phyloP scores from a whole-genome alignment of 1,284 basidiomycete species.

The Apiotrichum akiyoshidainum region DNA sequence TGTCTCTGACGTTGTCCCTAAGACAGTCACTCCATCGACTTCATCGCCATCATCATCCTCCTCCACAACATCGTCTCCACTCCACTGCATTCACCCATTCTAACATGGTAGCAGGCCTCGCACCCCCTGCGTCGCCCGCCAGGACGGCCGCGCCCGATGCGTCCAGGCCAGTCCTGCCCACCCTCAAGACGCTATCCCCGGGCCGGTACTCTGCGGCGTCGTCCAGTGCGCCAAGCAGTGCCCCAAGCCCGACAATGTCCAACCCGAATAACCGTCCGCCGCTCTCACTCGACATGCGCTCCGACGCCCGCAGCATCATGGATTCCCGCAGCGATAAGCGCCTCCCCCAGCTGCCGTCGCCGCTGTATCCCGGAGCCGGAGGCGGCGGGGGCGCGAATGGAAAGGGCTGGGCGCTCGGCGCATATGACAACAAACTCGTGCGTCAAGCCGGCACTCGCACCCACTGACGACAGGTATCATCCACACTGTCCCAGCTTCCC shows the following conservation, averaged over 20 bases:
- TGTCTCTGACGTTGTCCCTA: no score
- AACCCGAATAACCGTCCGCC: conserved; percentile 3
- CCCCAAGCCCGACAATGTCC: neutral
- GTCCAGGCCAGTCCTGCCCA: neutral
- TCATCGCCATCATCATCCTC: neutral
- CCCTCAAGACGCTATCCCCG: conserved; percentile 3
- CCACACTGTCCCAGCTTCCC: conserved; percentile 44
- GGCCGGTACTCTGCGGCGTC: neutral
- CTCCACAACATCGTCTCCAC: no score
- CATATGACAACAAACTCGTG: conserved; percentile 48
- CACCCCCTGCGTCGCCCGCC: neutral
- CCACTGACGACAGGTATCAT: conserved; percentile 34
- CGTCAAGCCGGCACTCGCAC: conserved; percentile 10
- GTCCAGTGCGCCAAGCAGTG: neutral
- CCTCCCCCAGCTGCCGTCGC: conserved; percentile 13
- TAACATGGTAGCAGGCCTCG: neutral
- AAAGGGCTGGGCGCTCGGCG: conserved; percentile 34
- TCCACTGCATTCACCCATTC: neutral
- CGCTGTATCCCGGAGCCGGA: neutral
- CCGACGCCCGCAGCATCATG: neutral
- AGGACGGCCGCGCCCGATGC: no score
- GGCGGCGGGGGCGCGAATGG: neutral
- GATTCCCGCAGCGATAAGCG: conserved; percentile 15
- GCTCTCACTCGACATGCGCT: conserved; percentile 15
- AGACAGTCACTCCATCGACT: neutral